phyloP scores from a whole-genome alignment of 345 rosid species.

The Luvunga scandens region DNA sequence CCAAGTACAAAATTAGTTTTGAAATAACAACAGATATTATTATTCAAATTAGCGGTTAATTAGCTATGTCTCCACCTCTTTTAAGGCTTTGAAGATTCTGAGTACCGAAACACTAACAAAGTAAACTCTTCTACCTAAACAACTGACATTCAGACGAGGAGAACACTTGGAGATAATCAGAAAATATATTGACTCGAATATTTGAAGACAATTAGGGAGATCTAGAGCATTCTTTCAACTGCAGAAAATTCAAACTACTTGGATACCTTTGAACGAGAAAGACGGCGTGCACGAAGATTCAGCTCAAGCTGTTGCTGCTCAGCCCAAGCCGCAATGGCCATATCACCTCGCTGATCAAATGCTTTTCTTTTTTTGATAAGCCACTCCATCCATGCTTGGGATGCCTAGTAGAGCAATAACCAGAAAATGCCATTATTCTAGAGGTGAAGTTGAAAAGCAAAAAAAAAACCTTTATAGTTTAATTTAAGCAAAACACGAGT shows the following conservation, averaged over 20 bases:
- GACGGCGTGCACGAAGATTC: conserved; percentile 79
- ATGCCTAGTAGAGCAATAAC: conserved; percentile 55
- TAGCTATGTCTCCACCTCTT: background rate
- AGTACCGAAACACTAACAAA: background rate
- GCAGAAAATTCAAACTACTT: conserved; percentile 6
- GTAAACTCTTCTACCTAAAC: background rate
- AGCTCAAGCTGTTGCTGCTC: conserved; percentile 94
- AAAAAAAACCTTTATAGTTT: background rate
- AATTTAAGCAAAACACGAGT: background rate
- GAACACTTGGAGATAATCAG: too few relatives aligned
- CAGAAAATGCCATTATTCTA: conserved; percentile 7
- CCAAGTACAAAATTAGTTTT: background rate
- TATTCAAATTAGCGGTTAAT: background rate
- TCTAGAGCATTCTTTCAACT: background rate
- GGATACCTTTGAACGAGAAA: conserved; percentile 80
- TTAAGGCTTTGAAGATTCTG: conserved; percentile 9
- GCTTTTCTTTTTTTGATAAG: conserved; percentile 87
- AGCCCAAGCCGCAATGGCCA: conserved; percentile 96
- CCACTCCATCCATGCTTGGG: conserved; percentile 99
- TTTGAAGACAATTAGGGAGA: conserved; percentile 4
- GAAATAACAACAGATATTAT: background rate
- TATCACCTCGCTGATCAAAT: conserved; percentile 89
- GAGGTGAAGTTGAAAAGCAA: background rate
- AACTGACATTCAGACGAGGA: too few relatives aligned
- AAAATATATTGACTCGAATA: background rate